A percentile compares a stretch with the other conserved stretches of the same genome.
Conservation (phyloP, 2,329 filamentous ascomycete species). For the Dothiorella sarmentorum region DNA sequence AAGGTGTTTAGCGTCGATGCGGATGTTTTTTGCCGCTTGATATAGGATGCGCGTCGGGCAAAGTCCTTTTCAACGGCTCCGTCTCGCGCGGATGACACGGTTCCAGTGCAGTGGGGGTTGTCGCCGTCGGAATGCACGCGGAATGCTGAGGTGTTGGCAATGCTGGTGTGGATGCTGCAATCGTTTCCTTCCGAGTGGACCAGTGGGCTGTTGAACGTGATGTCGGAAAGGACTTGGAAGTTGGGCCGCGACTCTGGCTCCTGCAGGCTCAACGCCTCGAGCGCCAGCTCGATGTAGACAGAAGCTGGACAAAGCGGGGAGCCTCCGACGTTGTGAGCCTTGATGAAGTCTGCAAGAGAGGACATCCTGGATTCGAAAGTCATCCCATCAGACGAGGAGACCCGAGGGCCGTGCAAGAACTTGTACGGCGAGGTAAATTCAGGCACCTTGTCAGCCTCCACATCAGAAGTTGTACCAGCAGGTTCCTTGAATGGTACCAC, state of each 20-base stretch:
- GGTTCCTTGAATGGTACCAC: conserved; percentile 5
- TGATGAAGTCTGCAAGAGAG: conserved; percentile 6
- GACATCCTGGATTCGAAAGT: not conserved
- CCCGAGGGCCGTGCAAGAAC: not conserved
- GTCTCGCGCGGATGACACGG: not conserved
- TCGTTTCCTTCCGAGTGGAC: not conserved
- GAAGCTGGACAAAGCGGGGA: conserved; percentile 15
- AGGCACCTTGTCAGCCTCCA: not conserved
- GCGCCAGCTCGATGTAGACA: conserved; percentile 11
- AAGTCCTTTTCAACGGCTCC: not conserved
- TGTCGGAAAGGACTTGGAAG: not conserved
- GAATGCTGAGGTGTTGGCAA: not conserved
- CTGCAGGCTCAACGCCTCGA: not conserved
- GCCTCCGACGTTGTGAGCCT: conserved; percentile 16
- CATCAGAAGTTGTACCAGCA: too few relatives aligned
- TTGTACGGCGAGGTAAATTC: not conserved
- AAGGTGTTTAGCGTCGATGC: conserved; percentile 24
- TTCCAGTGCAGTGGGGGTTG: conserved; percentile 6
- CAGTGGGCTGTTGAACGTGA: conserved; percentile 11
- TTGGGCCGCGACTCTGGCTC: not conserved
- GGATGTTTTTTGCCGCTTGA: conserved; percentile 18
- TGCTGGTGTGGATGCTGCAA: not conserved
- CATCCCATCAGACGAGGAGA: not conserved
- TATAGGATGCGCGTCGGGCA: not conserved
- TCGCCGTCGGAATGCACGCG: not conserved